Percentiles rank a stretch among this genome's conserved stretches.
Evolutionary conservation across 805 yeast genomes (phyloP).

Genomic region (Pichia occidentalis): DNA sequence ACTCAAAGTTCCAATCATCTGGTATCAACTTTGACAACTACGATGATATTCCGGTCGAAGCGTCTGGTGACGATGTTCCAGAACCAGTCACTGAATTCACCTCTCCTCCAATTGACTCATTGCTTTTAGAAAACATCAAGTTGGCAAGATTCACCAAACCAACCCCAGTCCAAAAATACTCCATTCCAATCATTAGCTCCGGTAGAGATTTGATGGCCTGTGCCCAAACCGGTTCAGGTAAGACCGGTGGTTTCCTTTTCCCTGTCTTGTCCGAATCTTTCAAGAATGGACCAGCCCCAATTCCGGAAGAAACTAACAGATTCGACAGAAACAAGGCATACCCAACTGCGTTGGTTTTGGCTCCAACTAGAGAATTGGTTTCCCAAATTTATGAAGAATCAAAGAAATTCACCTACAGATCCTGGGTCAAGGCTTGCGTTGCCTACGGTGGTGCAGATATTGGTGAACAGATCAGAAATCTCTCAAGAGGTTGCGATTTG

Average conservation of each 20-base stretch:
- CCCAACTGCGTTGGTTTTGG: conserved; percentile 93
- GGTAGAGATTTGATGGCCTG: conserved; percentile 83
- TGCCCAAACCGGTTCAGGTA: conserved; percentile 99
- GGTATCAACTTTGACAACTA: conserved; percentile 99
- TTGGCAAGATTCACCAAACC: conserved; percentile 91
- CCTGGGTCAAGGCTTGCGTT: conserved; percentile 96
- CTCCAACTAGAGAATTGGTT: conserved; percentile 99
- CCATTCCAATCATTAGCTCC: conserved; percentile 67
- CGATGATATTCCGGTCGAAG: conserved; percentile 98
- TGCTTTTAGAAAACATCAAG: conserved; percentile 79
- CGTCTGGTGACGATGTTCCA: conserved; percentile 90
- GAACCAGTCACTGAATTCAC: conserved; percentile 86
- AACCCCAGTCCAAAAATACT: conserved; percentile 92
- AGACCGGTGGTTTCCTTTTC: conserved; percentile 98
- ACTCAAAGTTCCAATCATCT: conserved; percentile 73
- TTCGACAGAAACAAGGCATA: conserved; percentile 70
- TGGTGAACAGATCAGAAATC: conserved; percentile 75
- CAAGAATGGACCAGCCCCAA: conserved; percentile 74
- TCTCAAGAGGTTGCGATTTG: conserved; percentile 91
- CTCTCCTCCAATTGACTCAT: conserved; percentile 82
- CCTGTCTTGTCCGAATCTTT: conserved; percentile 93
- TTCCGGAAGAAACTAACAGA: conserved; percentile 35
- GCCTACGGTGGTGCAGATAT: conserved; percentile 99
- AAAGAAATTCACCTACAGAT: conserved; percentile 90
- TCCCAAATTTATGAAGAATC: conserved; percentile 96